Percentiles rank a stretch among this genome's conserved stretches.
phyloP scores from a whole-genome alignment of 2,329 filamentous ascomycete species.

The Monilinia polystroma region DNA sequence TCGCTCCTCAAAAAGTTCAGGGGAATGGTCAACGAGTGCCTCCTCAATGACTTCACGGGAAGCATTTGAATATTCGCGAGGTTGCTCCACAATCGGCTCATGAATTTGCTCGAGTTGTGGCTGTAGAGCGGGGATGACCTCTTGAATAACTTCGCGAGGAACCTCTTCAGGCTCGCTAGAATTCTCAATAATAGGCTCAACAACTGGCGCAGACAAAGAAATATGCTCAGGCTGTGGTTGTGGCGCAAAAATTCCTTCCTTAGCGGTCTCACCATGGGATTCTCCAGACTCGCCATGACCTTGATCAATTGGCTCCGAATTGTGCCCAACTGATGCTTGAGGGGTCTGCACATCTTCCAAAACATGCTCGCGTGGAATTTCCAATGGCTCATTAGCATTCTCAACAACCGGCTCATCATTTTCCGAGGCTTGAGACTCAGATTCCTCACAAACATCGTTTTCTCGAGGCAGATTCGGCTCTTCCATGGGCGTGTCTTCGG shows the following conservation, averaged over 20 bases:
- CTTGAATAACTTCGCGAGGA: background rate
- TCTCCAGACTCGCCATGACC: background rate
- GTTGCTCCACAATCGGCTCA: background rate
- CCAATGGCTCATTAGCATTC: background rate
- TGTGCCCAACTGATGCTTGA: background rate
- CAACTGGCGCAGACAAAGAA: no score
- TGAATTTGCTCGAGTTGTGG: background rate
- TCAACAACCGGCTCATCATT: background rate
- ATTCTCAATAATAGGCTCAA: background rate
- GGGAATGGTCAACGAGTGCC: background rate
- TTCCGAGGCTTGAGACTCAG: background rate
- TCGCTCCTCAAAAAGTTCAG: background rate
- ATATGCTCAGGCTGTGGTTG: background rate
- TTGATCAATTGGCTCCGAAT: background rate
- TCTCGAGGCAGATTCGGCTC: background rate
- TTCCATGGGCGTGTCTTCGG: conserved; percentile 1
- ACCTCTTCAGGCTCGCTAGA: background rate
- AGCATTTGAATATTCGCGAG: background rate
- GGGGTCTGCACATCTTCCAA: background rate
- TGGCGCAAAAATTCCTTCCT: background rate
- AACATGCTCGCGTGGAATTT: background rate
- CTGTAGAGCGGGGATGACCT: background rate
- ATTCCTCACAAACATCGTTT: background rate
- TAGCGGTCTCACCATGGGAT: background rate
- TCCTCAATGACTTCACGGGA: background rate